Base-by-base conservation (phyloP, 2,329 filamentous ascomycete species). In the Coniochaeta pulveracea region DNA sequence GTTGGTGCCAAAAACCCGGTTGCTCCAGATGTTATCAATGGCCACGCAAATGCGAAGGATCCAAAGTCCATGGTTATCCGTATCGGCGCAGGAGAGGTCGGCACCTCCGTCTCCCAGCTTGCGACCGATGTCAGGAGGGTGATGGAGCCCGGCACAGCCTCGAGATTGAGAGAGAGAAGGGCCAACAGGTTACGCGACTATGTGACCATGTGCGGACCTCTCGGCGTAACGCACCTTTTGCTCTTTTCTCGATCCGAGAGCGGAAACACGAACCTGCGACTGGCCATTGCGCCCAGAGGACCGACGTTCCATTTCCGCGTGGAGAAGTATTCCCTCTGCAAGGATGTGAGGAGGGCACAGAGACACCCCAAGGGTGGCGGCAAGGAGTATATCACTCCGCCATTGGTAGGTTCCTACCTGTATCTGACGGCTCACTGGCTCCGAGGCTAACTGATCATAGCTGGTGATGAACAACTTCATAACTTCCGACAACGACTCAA, bases 21-120 rank as follows among this genome's bases (percentile, higher is more conserved):
- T 33, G 72, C 64, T 40, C 61, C 69, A 47, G 48, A 64, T 47
- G 46, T 61, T 42, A 43, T 65, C 48, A 69, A 70, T 26, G 69
- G 73, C 37, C 75, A 77, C 56, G 70, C 74, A 37, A 71, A 76
- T 16, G 67, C 71, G 34, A 75, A 77, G 43, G 70, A 77, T 33
- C 91, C 91, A 21, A 95, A 95, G 69, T 93, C 82, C 55, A 95
- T 98, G 89, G 89, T 98, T 37, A 94, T 98, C 57, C 84, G 91
- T 46, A 88, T 95, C 49, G 91, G 91, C 47, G 89, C 88, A 47
- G 83, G 86, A 48, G 85, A 95, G 53, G 85, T 98, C 34, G 91
- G 91, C 37, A 76, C 85, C 38, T 93, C 83, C 55, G 73, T 98
- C 47, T 89, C 80, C 54, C 88, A 96, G 60, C 66, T 98, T 46